Conservation (phyloP, 2,329 filamentous ascomycete species). For the Alternaria angustiovoidea region DNA sequence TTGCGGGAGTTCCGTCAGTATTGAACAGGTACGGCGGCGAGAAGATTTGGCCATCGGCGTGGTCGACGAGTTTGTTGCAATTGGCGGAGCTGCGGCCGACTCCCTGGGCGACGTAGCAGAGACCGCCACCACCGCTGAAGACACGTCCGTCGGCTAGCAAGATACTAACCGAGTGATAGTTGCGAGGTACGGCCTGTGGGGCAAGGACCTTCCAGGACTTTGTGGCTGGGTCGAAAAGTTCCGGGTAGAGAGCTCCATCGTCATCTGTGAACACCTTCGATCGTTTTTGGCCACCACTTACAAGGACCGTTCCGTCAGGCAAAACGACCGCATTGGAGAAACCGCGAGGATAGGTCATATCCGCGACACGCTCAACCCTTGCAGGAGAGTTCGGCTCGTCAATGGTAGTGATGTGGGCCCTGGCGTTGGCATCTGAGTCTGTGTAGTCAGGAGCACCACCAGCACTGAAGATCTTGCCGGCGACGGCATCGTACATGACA, state of each 20-base stretch:
- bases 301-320: slow-evolving; percentile 39
- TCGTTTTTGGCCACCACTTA: slow-evolving; percentile 36
- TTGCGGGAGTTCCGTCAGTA: slow-evolving; percentile 26
- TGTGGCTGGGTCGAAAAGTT: slow-evolving; percentile 36
- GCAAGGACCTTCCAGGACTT: slow-evolving; percentile 35
- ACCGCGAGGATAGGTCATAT: slow-evolving; percentile 36
- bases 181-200: slow-evolving; percentile 33
- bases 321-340: slow-evolving; percentile 37
- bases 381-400: slow-evolving; percentile 23
- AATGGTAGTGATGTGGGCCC: slow-evolving; percentile 36
- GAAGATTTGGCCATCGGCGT: slow-evolving; percentile 39
- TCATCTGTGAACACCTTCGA: slow-evolving; percentile 35
- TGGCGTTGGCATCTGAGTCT: slow-evolving; percentile 27
- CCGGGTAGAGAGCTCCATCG: slow-evolving; percentile 30
- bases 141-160: slow-evolving; percentile 35
- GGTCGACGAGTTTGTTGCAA: slow-evolving; percentile 41
- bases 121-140: slow-evolving; percentile 37
- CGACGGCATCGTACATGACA: slow-evolving; percentile 35
- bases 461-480: slow-evolving; percentile 36
- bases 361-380: slow-evolving; percentile 32
- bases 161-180: slow-evolving; percentile 38
- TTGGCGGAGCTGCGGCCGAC: slow-evolving; percentile 29
- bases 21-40: slow-evolving; percentile 42
- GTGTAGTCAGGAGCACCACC: slow-evolving; percentile 38
- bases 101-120: slow-evolving; percentile 29